Conservation (phyloP, 306 rosid genomes). For the Begonia masoniana region DNA sequence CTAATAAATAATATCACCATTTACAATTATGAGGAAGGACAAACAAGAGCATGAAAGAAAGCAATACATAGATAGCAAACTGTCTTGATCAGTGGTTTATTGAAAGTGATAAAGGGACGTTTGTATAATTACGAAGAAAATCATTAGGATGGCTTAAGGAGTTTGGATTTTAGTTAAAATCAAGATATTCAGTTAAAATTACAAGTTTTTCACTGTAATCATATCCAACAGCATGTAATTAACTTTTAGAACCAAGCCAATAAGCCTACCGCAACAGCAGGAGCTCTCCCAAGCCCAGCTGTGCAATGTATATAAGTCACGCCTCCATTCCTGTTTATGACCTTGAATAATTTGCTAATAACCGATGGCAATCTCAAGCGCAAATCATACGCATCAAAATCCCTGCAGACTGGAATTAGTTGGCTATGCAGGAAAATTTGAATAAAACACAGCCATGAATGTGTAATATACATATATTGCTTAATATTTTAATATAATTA, state of each 20-base stretch:
- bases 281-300: slow-evolving; percentile 99
- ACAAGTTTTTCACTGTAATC: neutral
- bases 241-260: slow-evolving; percentile 5
- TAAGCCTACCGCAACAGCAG: slow-evolving; percentile 62
- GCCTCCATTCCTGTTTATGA: slow-evolving; percentile 69
- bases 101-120: neutral
- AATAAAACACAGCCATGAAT: slow-evolving; percentile 2
- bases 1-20: no score
- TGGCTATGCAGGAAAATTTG: slow-evolving; percentile 9
- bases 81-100: neutral
- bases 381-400: slow-evolving; percentile 79
- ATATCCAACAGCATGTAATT: neutral
- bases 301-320: slow-evolving; percentile 90
- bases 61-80: neutral
- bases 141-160: neutral
- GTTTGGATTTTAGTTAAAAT: neutral
- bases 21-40: neutral
- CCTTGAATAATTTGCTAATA: slow-evolving; percentile 61
- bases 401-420: slow-evolving; percentile 47
- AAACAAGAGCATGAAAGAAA: slow-evolving; percentile 1
- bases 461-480: neutral
- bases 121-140: neutral
- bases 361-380: slow-evolving; percentile 73
- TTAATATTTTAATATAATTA: no score
- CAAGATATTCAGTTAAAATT: neutral